phyloP scores from a whole-genome alignment of 257 asterid genomes.

The Buddleja alternifolia region DNA sequence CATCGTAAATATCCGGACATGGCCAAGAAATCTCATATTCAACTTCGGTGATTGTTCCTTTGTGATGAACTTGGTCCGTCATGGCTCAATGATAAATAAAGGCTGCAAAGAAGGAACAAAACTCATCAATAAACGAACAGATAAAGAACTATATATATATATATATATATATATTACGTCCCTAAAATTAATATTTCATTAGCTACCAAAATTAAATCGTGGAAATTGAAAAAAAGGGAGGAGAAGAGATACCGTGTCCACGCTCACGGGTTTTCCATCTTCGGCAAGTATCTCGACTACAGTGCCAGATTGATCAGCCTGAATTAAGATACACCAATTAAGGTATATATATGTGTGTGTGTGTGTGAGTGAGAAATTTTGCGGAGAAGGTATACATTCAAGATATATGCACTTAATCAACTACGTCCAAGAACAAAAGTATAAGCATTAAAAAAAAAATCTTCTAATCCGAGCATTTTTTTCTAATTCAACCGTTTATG shows the following conservation, averaged over 20 bases:
- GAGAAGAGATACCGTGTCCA: conserved; percentile 43
- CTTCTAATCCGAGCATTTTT: neutral
- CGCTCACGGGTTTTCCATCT: conserved; percentile 62
- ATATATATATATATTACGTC: too few relatives aligned
- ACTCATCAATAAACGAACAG: conserved; percentile 15
- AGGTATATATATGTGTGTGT: too few relatives aligned
- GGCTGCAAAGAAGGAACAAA: conserved; percentile 36
- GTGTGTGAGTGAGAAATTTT: too few relatives aligned
- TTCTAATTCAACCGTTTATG: neutral
- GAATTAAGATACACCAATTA: conserved; percentile 1
- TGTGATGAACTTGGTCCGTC: conserved; percentile 18
- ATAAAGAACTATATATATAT: neutral
- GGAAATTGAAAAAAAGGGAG: neutral
- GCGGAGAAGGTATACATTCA: neutral
- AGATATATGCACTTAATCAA: neutral
- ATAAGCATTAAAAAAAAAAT: neutral
- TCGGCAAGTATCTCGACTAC: conserved; percentile 56
- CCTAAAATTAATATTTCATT: too few relatives aligned
- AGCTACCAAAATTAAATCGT: too few relatives aligned
- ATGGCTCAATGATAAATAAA: conserved; percentile 42
- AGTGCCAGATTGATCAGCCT: conserved; percentile 69
- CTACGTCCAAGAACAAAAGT: neutral
- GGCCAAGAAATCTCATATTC: conserved; percentile 2
- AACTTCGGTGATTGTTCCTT: neutral
- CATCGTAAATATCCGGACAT: neutral